Conservation (phyloP, 495 filamentous ascomycete genomes). For the Pyrenopolyporus hunteri region DNA sequence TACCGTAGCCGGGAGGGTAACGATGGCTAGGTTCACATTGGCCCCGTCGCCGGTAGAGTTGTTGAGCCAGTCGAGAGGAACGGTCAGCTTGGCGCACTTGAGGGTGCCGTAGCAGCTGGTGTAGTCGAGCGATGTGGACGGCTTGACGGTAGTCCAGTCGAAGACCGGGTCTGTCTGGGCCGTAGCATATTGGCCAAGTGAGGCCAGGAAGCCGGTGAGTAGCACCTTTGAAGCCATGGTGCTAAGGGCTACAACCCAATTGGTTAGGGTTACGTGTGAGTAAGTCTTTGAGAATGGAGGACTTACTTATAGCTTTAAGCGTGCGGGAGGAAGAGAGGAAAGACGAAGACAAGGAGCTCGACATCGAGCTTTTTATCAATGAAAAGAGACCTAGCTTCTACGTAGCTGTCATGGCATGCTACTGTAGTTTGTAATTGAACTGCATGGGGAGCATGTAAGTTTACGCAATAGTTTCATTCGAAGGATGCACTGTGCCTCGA, state of each 20-base stretch:
- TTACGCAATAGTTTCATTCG: too few relatives aligned
- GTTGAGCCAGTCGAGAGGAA: constrained; percentile 37
- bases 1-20: constrained; percentile 27
- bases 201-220: constrained; percentile 8
- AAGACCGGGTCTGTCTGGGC: constrained; percentile 11
- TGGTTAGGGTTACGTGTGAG: neutral
- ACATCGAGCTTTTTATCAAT: too few relatives aligned
- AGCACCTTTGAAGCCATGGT: neutral
- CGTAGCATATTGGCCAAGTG: neutral
- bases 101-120: constrained; percentile 19
- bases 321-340: too few relatives aligned
- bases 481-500: too few relatives aligned
- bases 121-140: constrained; percentile 31
- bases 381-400: too few relatives aligned
- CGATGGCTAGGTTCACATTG: constrained; percentile 25
- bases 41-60: constrained; percentile 11
- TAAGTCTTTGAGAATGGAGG: neutral
- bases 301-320: too few relatives aligned
- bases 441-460: too few relatives aligned
- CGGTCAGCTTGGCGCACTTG: constrained; percentile 32
- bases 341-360: too few relatives aligned
- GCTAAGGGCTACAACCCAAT: neutral
- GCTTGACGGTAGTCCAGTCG: constrained; percentile 28
- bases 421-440: too few relatives aligned
- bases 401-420: too few relatives aligned